Evolutionary conservation across 1,284 basidiomycete genomes (phyloP), one percentile per base, ranked within the genome.

Genomic region (Leccinum glutinopallens): DNA sequence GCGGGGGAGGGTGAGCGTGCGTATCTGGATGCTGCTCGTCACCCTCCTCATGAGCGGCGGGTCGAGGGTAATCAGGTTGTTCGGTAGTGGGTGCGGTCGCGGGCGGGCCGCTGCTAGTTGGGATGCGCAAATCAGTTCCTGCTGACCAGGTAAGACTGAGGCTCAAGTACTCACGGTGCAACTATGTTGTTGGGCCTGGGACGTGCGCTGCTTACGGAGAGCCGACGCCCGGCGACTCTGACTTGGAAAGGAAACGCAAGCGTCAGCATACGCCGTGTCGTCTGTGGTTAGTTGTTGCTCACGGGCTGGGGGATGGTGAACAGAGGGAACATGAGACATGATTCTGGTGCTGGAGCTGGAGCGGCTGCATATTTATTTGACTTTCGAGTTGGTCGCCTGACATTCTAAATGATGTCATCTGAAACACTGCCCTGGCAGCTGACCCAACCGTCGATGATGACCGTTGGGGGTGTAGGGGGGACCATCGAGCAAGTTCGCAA

Each of bases 201-300:
- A 61, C 77, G 80, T 9, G 79, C 72, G 62, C 75, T 81, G 35
- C 15, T 56, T n/a, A 82, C 68, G 17, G 88, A 90, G 58, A 86
- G 80, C 29, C 88, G 83, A 39, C 87, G 82, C 33, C 87, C 87
- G 57, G 83, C 88, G 25, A 89, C 87, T 77, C 85, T 88, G 69
- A 87, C 88, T 89, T 67, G 37, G 10, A 3, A 4, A 46, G 7
- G 2, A 9, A 29, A n/a, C 0, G 5, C 43, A 60, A 43, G 5
- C 9, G 35, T 58, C 49, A 64, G 56, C 15, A 33, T 7, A n/a
- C 8, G 25, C 15, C n/a, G 5, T 12, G 8, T 33, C 15, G 17
- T 1, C 32, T 17, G 15, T 12, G 32, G 22, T 10, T 12, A 10
- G 2, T 55, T 33, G 33, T 69, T 70, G 65, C 64, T 66, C 62